A percentile compares a stretch with the other conserved stretches of the same genome.
phyloP scores from a whole-genome alignment of 1,139 yeast genomes.

The Yamadazyma jaroonii region DNA sequence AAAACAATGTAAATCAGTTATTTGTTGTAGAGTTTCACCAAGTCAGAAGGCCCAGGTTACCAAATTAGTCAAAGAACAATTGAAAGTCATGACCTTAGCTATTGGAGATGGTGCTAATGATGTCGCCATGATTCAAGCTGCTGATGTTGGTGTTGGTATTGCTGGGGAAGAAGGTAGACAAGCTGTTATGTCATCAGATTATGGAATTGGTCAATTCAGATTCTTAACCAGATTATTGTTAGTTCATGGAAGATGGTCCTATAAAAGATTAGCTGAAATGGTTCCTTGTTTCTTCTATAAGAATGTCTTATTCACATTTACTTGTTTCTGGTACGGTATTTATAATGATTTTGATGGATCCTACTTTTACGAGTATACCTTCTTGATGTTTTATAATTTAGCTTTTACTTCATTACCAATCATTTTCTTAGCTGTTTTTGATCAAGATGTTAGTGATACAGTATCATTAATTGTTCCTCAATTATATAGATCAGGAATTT shows the following conservation, averaged over 20 bases:
- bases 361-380: slow-evolving; percentile 59
- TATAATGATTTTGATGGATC: slow-evolving; percentile 60
- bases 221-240: slow-evolving; percentile 51
- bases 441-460: slow-evolving; percentile 60
- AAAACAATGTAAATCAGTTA: slow-evolving; percentile 57
- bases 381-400: slow-evolving; percentile 62
- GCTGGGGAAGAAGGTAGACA: slow-evolving; percentile 71
- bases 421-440: slow-evolving; percentile 55
- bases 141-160: slow-evolving; percentile 64
- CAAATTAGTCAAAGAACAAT: slow-evolving; percentile 46
- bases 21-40: slow-evolving; percentile 67
- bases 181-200: slow-evolving; percentile 67
- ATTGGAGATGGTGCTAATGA: slow-evolving; percentile 71
- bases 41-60: slow-evolving; percentile 62
- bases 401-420: slow-evolving; percentile 65
- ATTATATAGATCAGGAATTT: slow-evolving; percentile 52
- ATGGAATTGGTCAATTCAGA: slow-evolving; percentile 64
- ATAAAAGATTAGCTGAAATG: slow-evolving; percentile 61
- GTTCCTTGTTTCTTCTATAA: slow-evolving; percentile 64
- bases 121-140: slow-evolving; percentile 68
- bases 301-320: slow-evolving; percentile 58
- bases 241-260: slow-evolving; percentile 68
- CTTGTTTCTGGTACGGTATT: slow-evolving; percentile 62
- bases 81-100: slow-evolving; percentile 61
- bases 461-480: slow-evolving; percentile 59